Evolutionary conservation across 495 filamentous ascomycete genomes (phyloP), one percentile per base, ranked within the genome.

Genomic region (Penicillium diatomitis): DNA sequence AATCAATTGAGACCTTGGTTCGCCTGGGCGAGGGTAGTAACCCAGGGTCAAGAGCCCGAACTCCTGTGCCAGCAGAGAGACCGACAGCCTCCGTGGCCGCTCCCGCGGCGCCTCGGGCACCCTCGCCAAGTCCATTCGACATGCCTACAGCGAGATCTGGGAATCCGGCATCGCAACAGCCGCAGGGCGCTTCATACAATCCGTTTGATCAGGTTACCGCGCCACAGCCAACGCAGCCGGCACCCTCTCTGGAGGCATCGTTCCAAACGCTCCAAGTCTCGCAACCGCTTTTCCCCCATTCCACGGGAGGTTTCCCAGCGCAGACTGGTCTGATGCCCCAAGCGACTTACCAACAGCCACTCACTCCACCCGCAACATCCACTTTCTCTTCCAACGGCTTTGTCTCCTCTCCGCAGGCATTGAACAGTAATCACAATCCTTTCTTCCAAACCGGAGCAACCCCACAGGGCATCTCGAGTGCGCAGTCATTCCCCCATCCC

Each of bases 1-100:
- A 82, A 58, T 75, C 89, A 0, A 78, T 96, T 32, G 91, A 96
- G 63, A 81, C 89, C 10, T 62, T 98, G 58, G 74, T 88, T 8
- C 75, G 87, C 57, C 64, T 94, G 44, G 90, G 90, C 8, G 90
- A 95, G 47, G 75, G 77, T 8, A 71, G 67, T 35, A 63, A 68
- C 10, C 66, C 76, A 8, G 51, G 60, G 27, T 69, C 69, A 49
- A 66, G 70, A 34, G 46, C 64, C 4, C 61, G 62, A 44, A 70
- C 69, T 27, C 67, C 74, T 27, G 62, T 60, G 40, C 43, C 55
- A 48, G 31, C 59, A 47, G 45, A 55, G 56, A 46, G 55, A 50
- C 39, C 66, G 41, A 41, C 69, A 32, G 31, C 55, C 2, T 12
- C 48, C 2, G 53, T 64, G 28, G 44, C 49, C 3, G 28, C 36